These are phyloP conservation scores for Sclerotiophoma versabilis DNA, from an alignment of 2,329 filamentous ascomycete genomes.

Conservation along the genomic window DNA sequence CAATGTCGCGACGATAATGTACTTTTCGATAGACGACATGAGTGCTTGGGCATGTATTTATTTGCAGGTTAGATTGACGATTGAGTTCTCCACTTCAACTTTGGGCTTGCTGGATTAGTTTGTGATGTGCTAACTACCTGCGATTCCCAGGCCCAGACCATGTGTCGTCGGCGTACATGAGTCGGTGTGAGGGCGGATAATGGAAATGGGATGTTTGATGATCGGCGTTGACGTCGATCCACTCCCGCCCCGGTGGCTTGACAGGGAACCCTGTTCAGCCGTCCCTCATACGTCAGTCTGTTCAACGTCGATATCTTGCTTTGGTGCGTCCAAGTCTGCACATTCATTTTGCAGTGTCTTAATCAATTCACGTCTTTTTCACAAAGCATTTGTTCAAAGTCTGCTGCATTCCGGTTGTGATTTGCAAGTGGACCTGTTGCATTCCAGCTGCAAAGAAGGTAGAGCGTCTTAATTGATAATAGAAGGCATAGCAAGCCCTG, in stretches of 20 bases:
- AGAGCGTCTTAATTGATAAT: neutral
- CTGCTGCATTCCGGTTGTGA: neutral
- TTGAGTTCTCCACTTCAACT: conserved; percentile 32
- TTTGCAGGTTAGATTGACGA: conserved; percentile 38
- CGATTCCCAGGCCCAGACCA: too few species aligned
- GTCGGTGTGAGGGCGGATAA: neutral
- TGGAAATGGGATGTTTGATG: conserved; percentile 8
- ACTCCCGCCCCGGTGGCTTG: conserved; percentile 13
- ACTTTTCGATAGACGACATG: conserved; percentile 36
- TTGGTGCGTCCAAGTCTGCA: conserved; percentile 5
- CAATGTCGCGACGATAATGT: conserved; percentile 24
- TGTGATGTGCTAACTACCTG: neutral
- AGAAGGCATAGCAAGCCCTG: neutral
- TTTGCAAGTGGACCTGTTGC: neutral
- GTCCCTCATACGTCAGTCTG: conserved; percentile 47
- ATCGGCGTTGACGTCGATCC: conserved; percentile 32
- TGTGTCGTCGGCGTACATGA: neutral
- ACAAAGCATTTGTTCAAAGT: neutral
- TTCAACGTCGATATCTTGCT: conserved; percentile 43
- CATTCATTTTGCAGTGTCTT: neutral
- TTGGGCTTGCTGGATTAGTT: neutral
- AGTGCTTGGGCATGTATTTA: conserved; percentile 46
- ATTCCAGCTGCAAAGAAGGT: neutral
- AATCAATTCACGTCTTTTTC: neutral
- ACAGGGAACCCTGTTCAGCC: conserved; percentile 28